Evolutionary conservation across 1,139 yeast species (phyloP).

Genomic region (Yamadazyma kanchanaburiensis): DNA sequence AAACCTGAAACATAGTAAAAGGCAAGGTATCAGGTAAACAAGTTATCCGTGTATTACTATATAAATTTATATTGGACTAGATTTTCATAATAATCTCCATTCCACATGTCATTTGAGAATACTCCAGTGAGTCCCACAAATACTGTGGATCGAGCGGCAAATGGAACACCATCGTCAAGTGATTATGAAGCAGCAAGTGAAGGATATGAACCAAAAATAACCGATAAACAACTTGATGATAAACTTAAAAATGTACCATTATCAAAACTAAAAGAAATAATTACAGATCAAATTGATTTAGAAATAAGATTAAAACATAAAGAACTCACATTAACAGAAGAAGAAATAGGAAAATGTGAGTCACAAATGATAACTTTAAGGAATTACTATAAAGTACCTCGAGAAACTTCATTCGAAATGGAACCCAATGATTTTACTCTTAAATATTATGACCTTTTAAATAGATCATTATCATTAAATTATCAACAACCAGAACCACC

Average conservation of each 20-base stretch:
- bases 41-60: too few species aligned
- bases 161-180: not conserved
- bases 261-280: conserved; percentile 36
- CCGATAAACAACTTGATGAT: conserved; percentile 6
- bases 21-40: too few species aligned
- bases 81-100: too few species aligned
- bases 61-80: too few species aligned
- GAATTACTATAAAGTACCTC: conserved; percentile 50
- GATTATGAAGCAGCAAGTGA: not conserved
- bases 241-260: conserved; percentile 32
- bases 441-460: conserved; percentile 41
- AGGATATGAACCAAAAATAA: conserved; percentile 1
- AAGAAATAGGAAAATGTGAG: conserved; percentile 64
- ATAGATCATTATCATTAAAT: conserved; percentile 31
- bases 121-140: conserved; percentile 1
- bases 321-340: conserved; percentile 56
- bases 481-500: conserved; percentile 18
- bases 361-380: conserved; percentile 54
- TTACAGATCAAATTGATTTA: conserved; percentile 56
- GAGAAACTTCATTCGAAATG: conserved; percentile 27
- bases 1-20: too few species aligned
- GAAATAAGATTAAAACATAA: conserved; percentile 71
- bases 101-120: conserved; percentile 5
- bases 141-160: conserved; percentile 7
- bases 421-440: conserved; percentile 52